These are phyloP conservation scores for Acer yangbiense DNA, from an alignment of 345 rosid species.

Conservation along the genomic window DNA sequence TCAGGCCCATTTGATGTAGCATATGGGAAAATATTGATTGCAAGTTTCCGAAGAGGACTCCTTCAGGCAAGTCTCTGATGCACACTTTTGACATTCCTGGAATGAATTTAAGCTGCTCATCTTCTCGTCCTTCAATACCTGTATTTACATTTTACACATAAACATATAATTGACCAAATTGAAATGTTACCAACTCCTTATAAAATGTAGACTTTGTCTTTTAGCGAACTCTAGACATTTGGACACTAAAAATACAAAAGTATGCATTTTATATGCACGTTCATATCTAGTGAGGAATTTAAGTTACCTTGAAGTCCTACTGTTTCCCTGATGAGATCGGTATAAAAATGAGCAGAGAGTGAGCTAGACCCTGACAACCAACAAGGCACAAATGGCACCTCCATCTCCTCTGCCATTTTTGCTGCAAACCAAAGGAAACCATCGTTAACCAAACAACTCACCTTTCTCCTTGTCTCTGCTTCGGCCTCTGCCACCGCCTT, in stretches of 20 bases:
- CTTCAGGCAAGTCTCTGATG: conserved; percentile 18
- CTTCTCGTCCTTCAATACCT: conserved; percentile 17
- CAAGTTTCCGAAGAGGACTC: conserved; percentile 28
- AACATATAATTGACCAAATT: not conserved
- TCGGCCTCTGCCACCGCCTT: conserved; percentile 35
- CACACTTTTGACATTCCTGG: conserved; percentile 12
- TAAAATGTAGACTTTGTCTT: too few relatives aligned
- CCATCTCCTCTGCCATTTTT: conserved; percentile 26
- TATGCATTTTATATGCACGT: too few relatives aligned
- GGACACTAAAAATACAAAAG: not conserved
- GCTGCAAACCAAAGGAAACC: conserved; percentile 29
- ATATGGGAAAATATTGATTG: conserved; percentile 12
- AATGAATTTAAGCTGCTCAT: not conserved
- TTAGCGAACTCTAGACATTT: too few relatives aligned
- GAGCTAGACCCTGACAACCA: conserved; percentile 24
- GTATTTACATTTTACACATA: not conserved
- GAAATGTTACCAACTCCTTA: too few relatives aligned
- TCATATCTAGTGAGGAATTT: not conserved
- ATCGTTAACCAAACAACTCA: conserved; percentile 44
- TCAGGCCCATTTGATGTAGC: conserved; percentile 33
- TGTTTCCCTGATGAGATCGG: conserved; percentile 17
- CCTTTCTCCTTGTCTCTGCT: conserved; percentile 31
- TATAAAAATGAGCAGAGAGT: conserved; percentile 26
- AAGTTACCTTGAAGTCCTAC: conserved; percentile 9
- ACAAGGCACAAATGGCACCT: conserved; percentile 27